phyloP scores from a whole-genome alignment of 1,139 yeast genomes.

The Trichomonascaceae sp. region DNA sequence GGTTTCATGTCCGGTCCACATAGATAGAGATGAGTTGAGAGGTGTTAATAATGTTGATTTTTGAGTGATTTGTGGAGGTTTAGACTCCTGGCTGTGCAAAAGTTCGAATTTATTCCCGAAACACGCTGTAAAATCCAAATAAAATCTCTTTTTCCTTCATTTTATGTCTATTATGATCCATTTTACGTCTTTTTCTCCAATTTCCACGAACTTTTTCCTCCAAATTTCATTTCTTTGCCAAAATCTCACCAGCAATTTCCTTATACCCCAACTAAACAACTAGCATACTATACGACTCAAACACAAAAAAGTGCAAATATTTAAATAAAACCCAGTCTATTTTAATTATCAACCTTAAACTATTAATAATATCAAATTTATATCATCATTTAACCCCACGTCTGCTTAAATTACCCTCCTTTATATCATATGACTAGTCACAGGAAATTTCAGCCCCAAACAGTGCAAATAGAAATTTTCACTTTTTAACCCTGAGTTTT shows the following conservation, averaged over 20 bases:
- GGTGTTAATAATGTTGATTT: too few species aligned
- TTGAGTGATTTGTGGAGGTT: too few species aligned
- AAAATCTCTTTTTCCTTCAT: background rate
- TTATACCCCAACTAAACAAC: background rate
- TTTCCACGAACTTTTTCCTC: background rate
- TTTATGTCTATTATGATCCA: background rate
- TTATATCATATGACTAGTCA: background rate
- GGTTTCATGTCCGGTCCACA: constrained; percentile 21
- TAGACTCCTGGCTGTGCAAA: too few species aligned
- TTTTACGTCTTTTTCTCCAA: background rate
- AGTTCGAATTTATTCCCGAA: too few species aligned
- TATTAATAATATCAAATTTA: background rate
- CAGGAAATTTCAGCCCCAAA: background rate
- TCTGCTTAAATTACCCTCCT: background rate
- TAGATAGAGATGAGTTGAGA: background rate
- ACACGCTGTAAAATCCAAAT: background rate
- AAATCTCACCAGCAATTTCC: background rate
- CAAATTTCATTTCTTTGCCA: background rate
- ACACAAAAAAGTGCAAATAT: background rate
- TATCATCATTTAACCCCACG: background rate
- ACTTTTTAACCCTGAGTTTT: background rate
- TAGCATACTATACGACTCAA: background rate
- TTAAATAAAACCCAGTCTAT: background rate
- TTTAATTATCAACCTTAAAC: background rate
- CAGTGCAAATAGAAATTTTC: background rate